Evolutionary conservation across 257 asterid genomes (phyloP), one percentile per base, ranked within the genome.

Genomic region (Cordia subcordata): DNA sequence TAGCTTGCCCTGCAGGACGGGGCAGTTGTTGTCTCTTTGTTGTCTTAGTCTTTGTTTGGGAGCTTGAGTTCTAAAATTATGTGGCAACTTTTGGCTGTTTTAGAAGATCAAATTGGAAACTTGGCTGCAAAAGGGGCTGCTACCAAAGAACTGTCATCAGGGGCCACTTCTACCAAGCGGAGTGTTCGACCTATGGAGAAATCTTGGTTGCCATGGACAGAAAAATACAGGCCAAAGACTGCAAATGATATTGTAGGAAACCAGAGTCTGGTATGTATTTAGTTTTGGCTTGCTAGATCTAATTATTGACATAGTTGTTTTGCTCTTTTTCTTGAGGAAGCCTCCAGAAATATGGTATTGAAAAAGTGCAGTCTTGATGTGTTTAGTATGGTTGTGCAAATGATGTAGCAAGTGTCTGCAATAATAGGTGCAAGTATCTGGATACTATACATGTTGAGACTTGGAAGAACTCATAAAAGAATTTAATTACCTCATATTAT

Each of bases 161-260:
- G 73, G 45, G 64, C 75, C 44, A 57, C 78, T 66, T 66, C 84
- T 62, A 47, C 75, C 27, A 85, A 75, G 77, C 72, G 23, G 53
- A 79, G 82, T 58, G 69, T 13, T 62, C 81, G 59, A 63, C 62
- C 81, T 70, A 59, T 66, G 27, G 72, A 69, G 56, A 77, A 78
- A 53, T 62, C 77, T 63, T 58, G 15, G 54, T 72, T 89, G 82
- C 84, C 92, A 39, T 93, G 99, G 99, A 80, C 91, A 14, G 99
- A 85, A 66, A 93, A 85, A 75, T 82, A 93, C 74, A 77, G 80
- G 72, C 99, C 99, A 55, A 85, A 83, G 77, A 78, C 66, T 68
- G 73, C 85, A 59, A 84, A 61, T 68, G 97, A 93, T 69, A 83
- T 93, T 15, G 80, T 93, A 58, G 99, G 99, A 67, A 93, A 93